phyloP scores from a whole-genome alignment of 2,329 filamentous ascomycete genomes.

The Phialocephala sp. region DNA sequence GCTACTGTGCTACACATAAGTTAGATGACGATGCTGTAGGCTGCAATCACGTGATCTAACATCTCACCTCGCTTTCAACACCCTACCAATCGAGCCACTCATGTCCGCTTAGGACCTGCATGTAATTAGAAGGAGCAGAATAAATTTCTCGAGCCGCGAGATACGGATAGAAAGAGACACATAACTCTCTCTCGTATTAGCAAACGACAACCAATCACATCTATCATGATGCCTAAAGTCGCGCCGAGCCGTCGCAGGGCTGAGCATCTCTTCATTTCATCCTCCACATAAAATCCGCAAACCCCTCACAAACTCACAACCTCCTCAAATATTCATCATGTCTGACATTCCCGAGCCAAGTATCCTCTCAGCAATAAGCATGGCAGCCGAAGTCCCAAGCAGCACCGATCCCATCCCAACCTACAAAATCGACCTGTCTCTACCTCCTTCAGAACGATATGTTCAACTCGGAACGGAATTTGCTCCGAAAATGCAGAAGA shows the following conservation, averaged over 20 bases:
- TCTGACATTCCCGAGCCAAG: background rate
- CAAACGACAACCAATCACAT: background rate
- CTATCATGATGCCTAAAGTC: slow-evolving; percentile 2
- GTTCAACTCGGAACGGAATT: slow-evolving; percentile 53
- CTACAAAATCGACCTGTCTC: slow-evolving; percentile 59
- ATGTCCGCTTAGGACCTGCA: too few species aligned
- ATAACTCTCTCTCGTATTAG: background rate
- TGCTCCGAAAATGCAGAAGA: slow-evolving; percentile 47
- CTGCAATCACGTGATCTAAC: too few species aligned
- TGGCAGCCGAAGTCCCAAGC: background rate
- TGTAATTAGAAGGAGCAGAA: background rate
- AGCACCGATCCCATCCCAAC: slow-evolving; percentile 39
- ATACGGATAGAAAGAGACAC: background rate
- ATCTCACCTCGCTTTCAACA: too few species aligned
- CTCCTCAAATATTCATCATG: background rate
- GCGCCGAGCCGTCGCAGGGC: background rate
- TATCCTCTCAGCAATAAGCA: background rate
- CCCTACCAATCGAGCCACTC: too few species aligned
- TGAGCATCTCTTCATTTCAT: background rate
- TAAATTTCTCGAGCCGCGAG: background rate
- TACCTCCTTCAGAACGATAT: slow-evolving; percentile 58
- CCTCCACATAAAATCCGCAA: background rate
- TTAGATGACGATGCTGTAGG: too few species aligned
- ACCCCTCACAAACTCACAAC: background rate
- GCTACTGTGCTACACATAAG: too few species aligned